Evolutionary conservation across 805 yeast genomes (phyloP).

Genomic region (Ogataea ganodermae): DNA sequence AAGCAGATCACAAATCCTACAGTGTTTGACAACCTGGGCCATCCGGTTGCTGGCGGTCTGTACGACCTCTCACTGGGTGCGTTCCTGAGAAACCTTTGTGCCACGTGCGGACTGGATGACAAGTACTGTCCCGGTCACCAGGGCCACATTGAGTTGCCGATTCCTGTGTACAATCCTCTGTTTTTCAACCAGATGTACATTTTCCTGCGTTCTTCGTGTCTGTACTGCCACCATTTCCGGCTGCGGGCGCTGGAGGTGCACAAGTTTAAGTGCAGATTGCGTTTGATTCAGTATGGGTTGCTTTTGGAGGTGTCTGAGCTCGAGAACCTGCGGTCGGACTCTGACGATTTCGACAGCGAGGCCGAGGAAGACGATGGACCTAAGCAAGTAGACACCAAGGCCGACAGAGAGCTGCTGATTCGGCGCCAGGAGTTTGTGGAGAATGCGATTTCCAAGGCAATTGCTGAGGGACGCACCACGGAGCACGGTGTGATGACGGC

Average conservation of each 20-base stretch:
- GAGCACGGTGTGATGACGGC: slow-evolving; percentile 76
- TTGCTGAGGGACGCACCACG: slow-evolving; percentile 73
- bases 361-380: slow-evolving; percentile 46
- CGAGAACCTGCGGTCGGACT: slow-evolving; percentile 58
- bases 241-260: slow-evolving; percentile 71
- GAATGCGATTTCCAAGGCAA: slow-evolving; percentile 67
- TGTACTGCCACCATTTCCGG: slow-evolving; percentile 87
- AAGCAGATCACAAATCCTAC: slow-evolving; percentile 94
- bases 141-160: slow-evolving; percentile 96
- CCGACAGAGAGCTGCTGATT: slow-evolving; percentile 46
- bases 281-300: slow-evolving; percentile 84
- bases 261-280: slow-evolving; percentile 73
- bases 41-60: slow-evolving; percentile 90
- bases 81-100: slow-evolving; percentile 81
- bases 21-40: slow-evolving; percentile 95
- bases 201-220: slow-evolving; percentile 79
- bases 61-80: slow-evolving; percentile 97
- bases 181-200: slow-evolving; percentile 91
- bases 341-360: slow-evolving; percentile 44
- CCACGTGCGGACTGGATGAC: slow-evolving; percentile 95
- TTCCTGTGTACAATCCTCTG: slow-evolving; percentile 92
- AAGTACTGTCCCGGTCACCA: slow-evolving; percentile 96
- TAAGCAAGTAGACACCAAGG: slow-evolving; percentile 25
- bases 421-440: slow-evolving; percentile 72
- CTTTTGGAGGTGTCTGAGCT: slow-evolving; percentile 74